Evolutionary conservation across 2,329 filamentous ascomycete species (phyloP).

Genomic region (Epicoccum sorghinum): DNA sequence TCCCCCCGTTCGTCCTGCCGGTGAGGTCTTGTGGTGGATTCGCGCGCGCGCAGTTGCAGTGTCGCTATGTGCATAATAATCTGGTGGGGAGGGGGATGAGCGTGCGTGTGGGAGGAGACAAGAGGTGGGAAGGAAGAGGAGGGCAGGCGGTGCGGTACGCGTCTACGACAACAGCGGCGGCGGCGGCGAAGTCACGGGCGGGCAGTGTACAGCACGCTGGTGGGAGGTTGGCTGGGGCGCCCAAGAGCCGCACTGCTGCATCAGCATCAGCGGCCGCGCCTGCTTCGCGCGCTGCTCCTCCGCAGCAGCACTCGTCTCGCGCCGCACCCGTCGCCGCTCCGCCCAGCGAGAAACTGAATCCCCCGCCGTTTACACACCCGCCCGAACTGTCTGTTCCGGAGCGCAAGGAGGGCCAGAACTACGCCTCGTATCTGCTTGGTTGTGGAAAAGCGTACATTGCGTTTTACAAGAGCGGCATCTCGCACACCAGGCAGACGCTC

Average conservation of each 20-base stretch:
- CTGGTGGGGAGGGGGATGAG: neutral
- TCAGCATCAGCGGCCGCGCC: neutral
- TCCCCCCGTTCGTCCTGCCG: neutral
- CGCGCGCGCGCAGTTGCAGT: constrained; percentile 1
- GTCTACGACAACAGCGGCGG: neutral
- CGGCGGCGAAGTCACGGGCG: neutral
- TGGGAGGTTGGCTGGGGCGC: too few relatives aligned
- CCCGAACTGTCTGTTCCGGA: constrained; percentile 69
- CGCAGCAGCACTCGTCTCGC: neutral
- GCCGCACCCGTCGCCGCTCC: neutral
- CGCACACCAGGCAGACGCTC: constrained; percentile 73
- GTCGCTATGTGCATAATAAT: neutral
- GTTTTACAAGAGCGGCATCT: constrained; percentile 89
- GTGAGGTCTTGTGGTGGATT: neutral
- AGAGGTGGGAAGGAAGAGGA: neutral
- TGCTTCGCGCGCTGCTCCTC: neutral
- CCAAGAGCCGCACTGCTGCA: neutral
- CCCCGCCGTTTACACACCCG: constrained; percentile 74
- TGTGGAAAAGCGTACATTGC: constrained; percentile 75
- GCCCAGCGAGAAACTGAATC: constrained; percentile 62
- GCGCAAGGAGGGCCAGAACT: constrained; percentile 54
- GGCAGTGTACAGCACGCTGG: too few relatives aligned
- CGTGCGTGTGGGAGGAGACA: neutral
- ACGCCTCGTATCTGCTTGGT: constrained; percentile 61
- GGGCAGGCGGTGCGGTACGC: neutral